Evolutionary conservation across 768 basidiomycete genomes (phyloP), one percentile per base, ranked within the genome.

Genomic region (Mycena vulgaris): DNA sequence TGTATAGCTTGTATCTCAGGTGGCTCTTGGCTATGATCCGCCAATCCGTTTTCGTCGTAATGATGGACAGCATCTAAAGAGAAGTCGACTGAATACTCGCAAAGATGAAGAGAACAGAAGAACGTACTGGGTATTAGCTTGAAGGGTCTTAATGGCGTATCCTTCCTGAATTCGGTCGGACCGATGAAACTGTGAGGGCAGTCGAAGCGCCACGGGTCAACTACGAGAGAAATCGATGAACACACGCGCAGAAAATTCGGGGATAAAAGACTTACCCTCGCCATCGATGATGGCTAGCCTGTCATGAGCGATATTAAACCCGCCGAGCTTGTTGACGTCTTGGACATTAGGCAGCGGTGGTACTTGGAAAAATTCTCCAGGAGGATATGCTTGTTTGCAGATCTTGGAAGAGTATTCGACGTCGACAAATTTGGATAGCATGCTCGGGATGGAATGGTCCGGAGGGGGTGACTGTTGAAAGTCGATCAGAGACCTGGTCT

Each of bases 381-480:
- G 66, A 52, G 39, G 66, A 60, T 60, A 67, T 42, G 66, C 66
- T 60, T 67, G 66, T 56, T 67, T 58, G 66, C 66, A 67, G 48
- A 67, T 67, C 58, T 67, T 67, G 39, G 66, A 67, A 60, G 66
- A 67, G 57, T 82, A 83, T 2, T 77, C 83, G 25, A 75, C 90
- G 90, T 55, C 79, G 79, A 79, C 94, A 94, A 63, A 90, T 87
- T 78, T 90, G 89, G 69, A 89, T 85, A 55, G 86, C 84, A 70
- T 93, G 92, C 33, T 90, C 90, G 13, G 58, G 57, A 67, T 67
- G 48, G 66, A 67, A 60, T 10, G 19, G 49, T 56, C 40, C 13
- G 37, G 47, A 31, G 51, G 58, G 56, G 48, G 40, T 30, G 35
- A 37, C 25, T 27, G 66, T 60, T 28, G 53, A 52, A 40, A 59